Percentiles rank a stretch among this genome's conserved stretches.
phyloP scores from a whole-genome alignment of 2,329 filamentous ascomycete genomes.

The Penicillium sp. region DNA sequence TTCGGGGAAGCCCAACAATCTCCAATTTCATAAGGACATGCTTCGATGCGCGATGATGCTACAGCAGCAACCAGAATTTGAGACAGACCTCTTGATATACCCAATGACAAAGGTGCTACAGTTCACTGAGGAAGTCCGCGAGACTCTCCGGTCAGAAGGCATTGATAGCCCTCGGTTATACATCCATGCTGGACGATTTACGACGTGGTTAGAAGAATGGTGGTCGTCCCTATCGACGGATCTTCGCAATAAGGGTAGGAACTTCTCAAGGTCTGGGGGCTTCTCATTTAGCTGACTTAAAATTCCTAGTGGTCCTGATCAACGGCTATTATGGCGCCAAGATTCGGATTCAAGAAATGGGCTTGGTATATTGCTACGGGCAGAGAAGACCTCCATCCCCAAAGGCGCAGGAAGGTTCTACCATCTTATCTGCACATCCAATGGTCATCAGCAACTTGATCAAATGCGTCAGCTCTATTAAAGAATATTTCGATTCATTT shows the following conservation, averaged over 20 bases:
- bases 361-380: slow-evolving; percentile 15
- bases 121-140: slow-evolving; percentile 18
- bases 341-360: slow-evolving; percentile 15
- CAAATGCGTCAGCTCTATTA: slow-evolving; percentile 11
- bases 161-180: slow-evolving; percentile 6
- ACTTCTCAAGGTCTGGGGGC: not conserved
- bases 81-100: slow-evolving; percentile 23
- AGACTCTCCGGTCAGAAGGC: slow-evolving; percentile 13
- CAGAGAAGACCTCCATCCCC: slow-evolving; percentile 3
- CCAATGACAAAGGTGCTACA: slow-evolving; percentile 21
- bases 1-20: slow-evolving; percentile 14
- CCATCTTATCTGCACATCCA: slow-evolving; percentile 7
- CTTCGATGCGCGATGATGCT: slow-evolving; percentile 22
- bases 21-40: slow-evolving; percentile 12
- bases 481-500: slow-evolving; percentile 12
- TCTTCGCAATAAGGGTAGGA: slow-evolving; percentile 12
- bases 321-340: slow-evolving; percentile 11
- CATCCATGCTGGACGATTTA: slow-evolving; percentile 18
- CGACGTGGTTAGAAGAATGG: slow-evolving; percentile 16
- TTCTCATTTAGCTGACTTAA: not conserved
- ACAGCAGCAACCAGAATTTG: slow-evolving; percentile 18
- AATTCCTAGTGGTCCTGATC: slow-evolving; percentile 9
- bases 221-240: slow-evolving; percentile 14
- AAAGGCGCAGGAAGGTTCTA: slow-evolving; percentile 5
- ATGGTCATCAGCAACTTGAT: slow-evolving; percentile 12